Conservation (phyloP, 2,329 filamentous ascomycete genomes). For the Aschersonia sp. region DNA sequence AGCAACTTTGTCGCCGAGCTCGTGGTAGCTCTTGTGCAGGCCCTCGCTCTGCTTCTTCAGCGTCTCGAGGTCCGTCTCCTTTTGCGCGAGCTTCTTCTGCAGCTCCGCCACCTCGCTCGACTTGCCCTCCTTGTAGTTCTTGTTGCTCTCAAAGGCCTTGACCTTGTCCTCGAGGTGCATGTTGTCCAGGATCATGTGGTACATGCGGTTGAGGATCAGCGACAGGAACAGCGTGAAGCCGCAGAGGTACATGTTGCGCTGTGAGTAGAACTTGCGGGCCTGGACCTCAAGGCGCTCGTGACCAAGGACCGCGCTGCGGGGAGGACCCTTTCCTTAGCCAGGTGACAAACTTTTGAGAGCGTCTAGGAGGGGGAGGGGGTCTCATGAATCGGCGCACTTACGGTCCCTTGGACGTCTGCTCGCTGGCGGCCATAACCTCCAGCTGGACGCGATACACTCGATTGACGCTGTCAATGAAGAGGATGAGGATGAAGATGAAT, state of each 20-base stretch:
- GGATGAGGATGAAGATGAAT: constrained; percentile 96
- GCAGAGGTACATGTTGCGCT: constrained; percentile 99
- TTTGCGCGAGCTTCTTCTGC: constrained; percentile 57
- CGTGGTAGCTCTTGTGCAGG: constrained; percentile 71
- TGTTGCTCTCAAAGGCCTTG: constrained; percentile 63
- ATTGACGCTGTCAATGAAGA: constrained; percentile 92
- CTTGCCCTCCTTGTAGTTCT: constrained; percentile 57
- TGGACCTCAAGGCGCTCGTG: constrained; percentile 96
- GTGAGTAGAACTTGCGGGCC: constrained; percentile 98
- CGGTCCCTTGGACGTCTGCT: constrained; percentile 31
- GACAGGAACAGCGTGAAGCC: constrained; percentile 98
- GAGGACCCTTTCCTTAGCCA: neutral
- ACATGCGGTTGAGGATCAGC: constrained; percentile 96
- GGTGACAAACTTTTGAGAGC: neutral
- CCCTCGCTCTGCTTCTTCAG: constrained; percentile 88
- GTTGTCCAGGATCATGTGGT: constrained; percentile 88
- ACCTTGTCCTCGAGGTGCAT: constrained; percentile 86
- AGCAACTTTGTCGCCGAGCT: constrained; percentile 69
- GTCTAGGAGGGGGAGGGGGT: neutral
- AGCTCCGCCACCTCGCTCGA: constrained; percentile 60
- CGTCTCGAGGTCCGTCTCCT: constrained; percentile 70
- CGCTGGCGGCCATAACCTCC: constrained; percentile 62
- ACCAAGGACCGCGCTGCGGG: constrained; percentile 52
- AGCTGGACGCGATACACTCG: constrained; percentile 94
- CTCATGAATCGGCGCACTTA: constrained; percentile 21